Percentiles rank a stretch among this genome's conserved stretches.
Conservation (phyloP, 495 filamentous ascomycete genomes). For the Astrothelium subdiscretum region DNA sequence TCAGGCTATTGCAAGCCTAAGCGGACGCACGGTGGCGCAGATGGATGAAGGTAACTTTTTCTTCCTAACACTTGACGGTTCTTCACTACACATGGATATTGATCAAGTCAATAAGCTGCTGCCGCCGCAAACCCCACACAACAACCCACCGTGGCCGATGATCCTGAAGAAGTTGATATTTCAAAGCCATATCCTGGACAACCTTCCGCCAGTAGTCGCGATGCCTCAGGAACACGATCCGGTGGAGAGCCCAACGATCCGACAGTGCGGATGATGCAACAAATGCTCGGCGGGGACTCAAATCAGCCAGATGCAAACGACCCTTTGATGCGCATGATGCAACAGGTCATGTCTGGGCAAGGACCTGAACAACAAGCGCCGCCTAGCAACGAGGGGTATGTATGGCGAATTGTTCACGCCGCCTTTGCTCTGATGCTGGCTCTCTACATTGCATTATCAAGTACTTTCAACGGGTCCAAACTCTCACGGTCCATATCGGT, state of each 20-base stretch:
- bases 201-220: background rate
- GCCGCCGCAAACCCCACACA: slow-evolving; percentile 1
- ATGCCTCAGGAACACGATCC: slow-evolving; percentile 5
- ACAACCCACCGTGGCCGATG: slow-evolving; percentile 25
- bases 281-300: background rate
- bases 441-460: slow-evolving; percentile 50
- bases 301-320: slow-evolving; percentile 34
- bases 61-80: too few relatives aligned
- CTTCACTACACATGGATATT: too few relatives aligned
- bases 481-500: slow-evolving; percentile 30
- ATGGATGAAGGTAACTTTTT: slow-evolving; percentile 6
- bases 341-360: slow-evolving; percentile 41
- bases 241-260: slow-evolving; percentile 9
- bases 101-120: too few relatives aligned
- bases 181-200: background rate
- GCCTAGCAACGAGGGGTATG: slow-evolving; percentile 37
- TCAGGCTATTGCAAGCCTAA: slow-evolving; percentile 71
- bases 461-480: slow-evolving; percentile 47
- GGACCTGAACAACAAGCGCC: slow-evolving; percentile 24
- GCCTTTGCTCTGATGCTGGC: slow-evolving; percentile 60
- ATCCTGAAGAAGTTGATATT: slow-evolving; percentile 68
- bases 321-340: slow-evolving; percentile 49
- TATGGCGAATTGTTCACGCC: slow-evolving; percentile 71
- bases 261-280: background rate
- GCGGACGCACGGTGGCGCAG: slow-evolving; percentile 38